Evolutionary conservation across 1,284 basidiomycete genomes (phyloP).

Genomic region (Lignosus rhinocerotis): DNA sequence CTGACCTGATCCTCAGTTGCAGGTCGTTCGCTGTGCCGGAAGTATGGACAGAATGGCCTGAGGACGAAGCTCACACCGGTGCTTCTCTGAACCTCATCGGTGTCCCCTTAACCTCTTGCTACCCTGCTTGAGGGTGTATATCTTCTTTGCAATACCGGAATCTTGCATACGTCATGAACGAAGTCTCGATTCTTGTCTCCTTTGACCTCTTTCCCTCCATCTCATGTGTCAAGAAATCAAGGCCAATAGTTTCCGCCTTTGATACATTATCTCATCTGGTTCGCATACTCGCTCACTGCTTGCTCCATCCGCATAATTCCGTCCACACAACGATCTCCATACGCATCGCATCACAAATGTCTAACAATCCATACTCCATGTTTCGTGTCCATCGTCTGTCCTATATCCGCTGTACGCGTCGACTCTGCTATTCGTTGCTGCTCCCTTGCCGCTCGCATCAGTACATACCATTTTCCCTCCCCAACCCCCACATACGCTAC

Average conservation of each 20-base stretch:
- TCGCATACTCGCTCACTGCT: constrained; percentile 1
- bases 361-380: background rate
- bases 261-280: constrained; percentile 8
- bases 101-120: too few species aligned
- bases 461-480: constrained; percentile 18
- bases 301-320: constrained; percentile 9
- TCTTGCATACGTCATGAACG: constrained; percentile 3
- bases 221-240: constrained; percentile 18
- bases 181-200: background rate
- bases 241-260: constrained; percentile 25
- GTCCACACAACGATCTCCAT: background rate
- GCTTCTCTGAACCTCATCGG: background rate
- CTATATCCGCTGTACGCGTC: constrained; percentile 7
- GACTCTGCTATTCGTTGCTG: constrained; percentile 18
- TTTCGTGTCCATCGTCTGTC: constrained; percentile 1
- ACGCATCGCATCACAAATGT: background rate
- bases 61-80: background rate
- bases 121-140: background rate
- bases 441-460: constrained; percentile 16
- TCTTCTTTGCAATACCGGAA: background rate
- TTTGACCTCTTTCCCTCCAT: background rate
- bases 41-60: background rate
- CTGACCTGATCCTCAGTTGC: background rate
- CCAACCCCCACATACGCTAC: background rate
- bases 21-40: background rate